A percentile compares a stretch with the other conserved stretches of the same genome.
Conservation (phyloP, 768 basidiomycete genomes). For the Suillus spraguei region DNA sequence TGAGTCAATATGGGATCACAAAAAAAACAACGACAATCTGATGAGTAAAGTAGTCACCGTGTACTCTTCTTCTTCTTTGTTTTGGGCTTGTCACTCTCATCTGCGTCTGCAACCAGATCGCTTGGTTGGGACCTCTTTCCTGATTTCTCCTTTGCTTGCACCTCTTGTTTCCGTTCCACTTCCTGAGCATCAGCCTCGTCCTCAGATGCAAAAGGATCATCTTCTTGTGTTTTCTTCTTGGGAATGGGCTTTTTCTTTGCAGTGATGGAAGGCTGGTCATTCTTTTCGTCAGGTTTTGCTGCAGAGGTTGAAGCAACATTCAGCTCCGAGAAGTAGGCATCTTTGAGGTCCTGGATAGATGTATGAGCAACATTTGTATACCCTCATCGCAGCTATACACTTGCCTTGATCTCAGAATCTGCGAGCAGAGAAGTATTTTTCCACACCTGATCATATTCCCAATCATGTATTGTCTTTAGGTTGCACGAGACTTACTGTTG, state of each 20-base stretch:
- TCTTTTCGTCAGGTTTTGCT: constrained; percentile 23
- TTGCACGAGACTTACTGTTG: constrained; percentile 52
- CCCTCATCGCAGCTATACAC: constrained; percentile 2
- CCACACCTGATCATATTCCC: constrained; percentile 54
- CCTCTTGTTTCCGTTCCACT: constrained; percentile 2
- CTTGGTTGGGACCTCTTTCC: constrained; percentile 1
- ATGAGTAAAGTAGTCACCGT: background rate
- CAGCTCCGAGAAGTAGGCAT: constrained; percentile 58
- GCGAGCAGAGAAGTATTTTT: constrained; percentile 60
- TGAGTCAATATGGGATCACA: background rate
- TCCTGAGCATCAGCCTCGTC: constrained; percentile 29
- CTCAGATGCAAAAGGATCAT: constrained; percentile 65
- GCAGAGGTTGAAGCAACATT: constrained; percentile 27
- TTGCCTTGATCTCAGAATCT: constrained; percentile 65
- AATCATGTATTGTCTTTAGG: constrained; percentile 3
- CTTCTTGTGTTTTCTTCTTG: constrained; percentile 45
- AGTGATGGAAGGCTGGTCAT: constrained; percentile 20
- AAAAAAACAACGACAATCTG: background rate
- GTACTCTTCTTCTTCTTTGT: constrained; percentile 4
- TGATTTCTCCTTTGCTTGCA: constrained; percentile 2
- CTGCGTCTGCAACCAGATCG: background rate
- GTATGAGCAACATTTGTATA: constrained; percentile 1
- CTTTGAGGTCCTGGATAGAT: constrained; percentile 55
- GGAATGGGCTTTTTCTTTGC: constrained; percentile 44
- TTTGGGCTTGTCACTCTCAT: background rate